Conservation (phyloP, 1,139 yeast genomes). For the Taphrina deformans region DNA sequence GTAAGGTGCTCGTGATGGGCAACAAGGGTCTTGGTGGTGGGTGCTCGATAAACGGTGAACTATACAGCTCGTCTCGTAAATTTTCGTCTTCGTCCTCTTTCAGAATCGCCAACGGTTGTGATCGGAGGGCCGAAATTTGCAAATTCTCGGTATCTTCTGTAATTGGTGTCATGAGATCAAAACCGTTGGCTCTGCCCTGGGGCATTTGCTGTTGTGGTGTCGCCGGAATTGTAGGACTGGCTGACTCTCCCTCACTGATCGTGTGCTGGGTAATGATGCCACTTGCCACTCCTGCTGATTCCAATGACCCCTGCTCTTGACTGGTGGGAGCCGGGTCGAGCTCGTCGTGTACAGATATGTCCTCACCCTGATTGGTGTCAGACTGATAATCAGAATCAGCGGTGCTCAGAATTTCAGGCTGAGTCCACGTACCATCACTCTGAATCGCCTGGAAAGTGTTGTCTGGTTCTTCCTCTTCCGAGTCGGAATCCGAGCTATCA, state of each 20-base stretch:
- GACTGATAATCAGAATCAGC: conserved; percentile 30
- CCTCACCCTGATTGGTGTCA: conserved; percentile 34
- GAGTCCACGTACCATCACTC: conserved; percentile 26
- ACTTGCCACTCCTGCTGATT: background rate
- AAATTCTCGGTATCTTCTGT: conserved; percentile 44
- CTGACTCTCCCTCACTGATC: background rate
- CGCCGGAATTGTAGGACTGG: conserved; percentile 35
- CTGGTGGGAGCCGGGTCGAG: background rate
- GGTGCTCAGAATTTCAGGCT: conserved; percentile 9
- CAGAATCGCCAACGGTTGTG: conserved; percentile 20
- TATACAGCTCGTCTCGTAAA: conserved; percentile 17
- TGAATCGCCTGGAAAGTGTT: conserved; percentile 22
- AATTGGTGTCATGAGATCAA: conserved; percentile 44
- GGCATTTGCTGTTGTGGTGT: conserved; percentile 37
- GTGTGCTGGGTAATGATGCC: background rate
- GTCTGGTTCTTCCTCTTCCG: conserved; percentile 37
- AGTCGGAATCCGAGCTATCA: conserved; percentile 43
- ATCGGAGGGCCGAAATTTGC: conserved; percentile 36
- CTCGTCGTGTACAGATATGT: conserved; percentile 1
- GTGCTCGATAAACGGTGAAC: conserved; percentile 40
- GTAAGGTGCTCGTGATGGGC: background rate
- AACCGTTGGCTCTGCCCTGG: conserved; percentile 24
- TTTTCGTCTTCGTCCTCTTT: conserved; percentile 28
- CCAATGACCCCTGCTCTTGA: background rate
- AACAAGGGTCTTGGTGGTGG: conserved; percentile 35